Base-by-base conservation (phyloP, 148 eudicot species). In the Chenopodium quinoa region DNA sequence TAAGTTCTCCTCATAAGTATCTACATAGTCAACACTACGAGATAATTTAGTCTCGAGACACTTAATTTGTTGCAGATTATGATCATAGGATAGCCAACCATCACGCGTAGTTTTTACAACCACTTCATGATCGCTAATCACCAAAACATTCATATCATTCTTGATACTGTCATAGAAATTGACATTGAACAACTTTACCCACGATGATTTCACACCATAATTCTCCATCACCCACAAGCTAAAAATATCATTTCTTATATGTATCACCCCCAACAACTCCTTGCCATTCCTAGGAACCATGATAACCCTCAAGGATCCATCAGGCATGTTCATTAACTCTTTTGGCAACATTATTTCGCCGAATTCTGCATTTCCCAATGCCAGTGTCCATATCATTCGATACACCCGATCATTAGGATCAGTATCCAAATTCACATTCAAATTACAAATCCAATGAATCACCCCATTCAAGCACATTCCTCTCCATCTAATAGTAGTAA, bases 401-500 rank as follows among this genome's bases (percentile, higher is more conserved):
- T 56, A 48, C 10, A 48, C 52, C 52, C 13, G 52, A 25, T 23
- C 56, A 44, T 71, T 34, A 48, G 52, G 11, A 48, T 48, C 14
- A 34, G 27, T 9, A 48, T 48, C 52, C 52, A 48, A 40, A 72
- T 52, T 58, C 20, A 27, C 76, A 60, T 16, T 34, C 50, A 60
- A 14, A 60, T 80, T 71, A 58, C 69, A 71, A 37, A 80, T 29
- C 82, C 82, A 80, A 72, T 80, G 82, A 11, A 80, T 72, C 25
- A 80, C 70, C n/a, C 82, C 82, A 71, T 72, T 80, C 60, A 71
- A 71, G 40, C 50, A 80, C 56, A 80, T 23, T 2, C 82, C 82
- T 60, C 77, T 71, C 82, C 82, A 71, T 76, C 77, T 71, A 71
- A 80, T 60, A 0, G 82, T 71, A 10, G 25, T 22, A 8, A 80